phyloP scores from a whole-genome alignment of 768 basidiomycete genomes.

The Boletus rubescentipes region DNA sequence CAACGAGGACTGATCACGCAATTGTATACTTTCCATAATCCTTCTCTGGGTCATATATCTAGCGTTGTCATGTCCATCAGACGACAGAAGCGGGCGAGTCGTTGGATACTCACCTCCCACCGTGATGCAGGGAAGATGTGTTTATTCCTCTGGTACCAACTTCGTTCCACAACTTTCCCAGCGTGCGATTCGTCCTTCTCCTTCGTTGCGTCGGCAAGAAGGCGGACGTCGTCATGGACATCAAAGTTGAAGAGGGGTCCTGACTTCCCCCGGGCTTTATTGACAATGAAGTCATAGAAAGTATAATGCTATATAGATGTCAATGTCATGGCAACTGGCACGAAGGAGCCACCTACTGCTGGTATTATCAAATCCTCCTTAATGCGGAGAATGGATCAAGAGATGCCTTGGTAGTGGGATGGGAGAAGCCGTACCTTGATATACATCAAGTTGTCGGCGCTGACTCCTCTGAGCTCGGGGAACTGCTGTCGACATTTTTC shows the following conservation, averaged over 20 bases:
- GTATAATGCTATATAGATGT: slow-evolving; percentile 77
- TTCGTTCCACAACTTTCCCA: slow-evolving; percentile 95
- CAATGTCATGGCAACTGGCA: not conserved
- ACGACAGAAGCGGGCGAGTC: not conserved
- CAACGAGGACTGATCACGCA: slow-evolving; percentile 31
- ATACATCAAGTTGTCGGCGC: slow-evolving; percentile 98
- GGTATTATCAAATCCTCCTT: slow-evolving; percentile 98
- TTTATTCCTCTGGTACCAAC: slow-evolving; percentile 94
- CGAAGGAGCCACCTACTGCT: slow-evolving; percentile 56
- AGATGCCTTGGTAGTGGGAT: not conserved
- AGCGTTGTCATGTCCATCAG: not conserved
- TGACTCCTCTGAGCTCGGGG: slow-evolving; percentile 85
- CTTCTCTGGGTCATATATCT: slow-evolving; percentile 95
- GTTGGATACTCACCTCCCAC: slow-evolving; percentile 73
- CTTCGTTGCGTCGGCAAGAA: slow-evolving; percentile 90
- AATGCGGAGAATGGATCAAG: slow-evolving; percentile 9
- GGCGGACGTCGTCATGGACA: slow-evolving; percentile 96
- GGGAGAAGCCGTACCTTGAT: slow-evolving; percentile 65
- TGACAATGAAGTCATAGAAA: slow-evolving; percentile 97
- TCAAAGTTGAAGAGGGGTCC: slow-evolving; percentile 98
- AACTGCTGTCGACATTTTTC: slow-evolving; percentile 94
- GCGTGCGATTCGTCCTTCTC: slow-evolving; percentile 99
- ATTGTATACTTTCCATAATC: slow-evolving; percentile 92
- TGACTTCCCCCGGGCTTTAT: slow-evolving; percentile 97
- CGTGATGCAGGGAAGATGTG: slow-evolving; percentile 96